A percentile compares a stretch with the other conserved stretches of the same genome.
Evolutionary conservation across 768 basidiomycete genomes (phyloP).

Genomic region (Russula sp.): DNA sequence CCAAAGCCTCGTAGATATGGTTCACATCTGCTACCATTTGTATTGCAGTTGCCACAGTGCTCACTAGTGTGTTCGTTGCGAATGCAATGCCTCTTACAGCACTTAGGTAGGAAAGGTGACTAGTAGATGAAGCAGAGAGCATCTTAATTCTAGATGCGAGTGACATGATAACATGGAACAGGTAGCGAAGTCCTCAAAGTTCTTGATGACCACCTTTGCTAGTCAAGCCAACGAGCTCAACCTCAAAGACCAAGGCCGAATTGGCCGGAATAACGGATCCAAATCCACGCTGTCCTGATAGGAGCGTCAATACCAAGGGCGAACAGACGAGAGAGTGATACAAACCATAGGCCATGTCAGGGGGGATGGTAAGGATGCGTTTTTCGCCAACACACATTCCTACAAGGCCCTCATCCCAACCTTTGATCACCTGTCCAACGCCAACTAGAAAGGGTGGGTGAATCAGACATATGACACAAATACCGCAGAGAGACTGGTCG

Average conservation of each 20-base stretch:
- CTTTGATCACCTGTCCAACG: conserved; percentile 72
- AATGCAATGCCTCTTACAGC: neutral
- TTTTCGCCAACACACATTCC: conserved; percentile 89
- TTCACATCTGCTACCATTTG: neutral
- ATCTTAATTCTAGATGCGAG: neutral
- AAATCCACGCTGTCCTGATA: conserved; percentile 64
- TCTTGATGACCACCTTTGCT: conserved; percentile 42
- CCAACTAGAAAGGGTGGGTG: conserved; percentile 47
- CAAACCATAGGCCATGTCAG: conserved; percentile 77
- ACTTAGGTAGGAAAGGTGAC: neutral
- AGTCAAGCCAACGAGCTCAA: conserved; percentile 69
- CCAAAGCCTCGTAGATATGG: conserved; percentile 23
- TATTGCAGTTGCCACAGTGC: neutral
- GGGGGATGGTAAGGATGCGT: conserved; percentile 82
- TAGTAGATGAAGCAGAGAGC: neutral
- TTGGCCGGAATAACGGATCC: conserved; percentile 72
- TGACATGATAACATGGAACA: neutral
- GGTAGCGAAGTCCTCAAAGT: conserved; percentile 34
- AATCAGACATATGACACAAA: neutral
- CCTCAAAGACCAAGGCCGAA: conserved; percentile 80
- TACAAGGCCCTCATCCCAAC: conserved; percentile 77
- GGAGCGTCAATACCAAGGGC: neutral
- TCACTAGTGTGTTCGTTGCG: neutral
- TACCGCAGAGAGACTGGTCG: conserved; percentile 26
- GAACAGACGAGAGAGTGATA: conserved; percentile 12